Percentiles rank a stretch among this genome's conserved stretches.
Evolutionary conservation across 2,329 filamentous ascomycete species (phyloP).

Genomic region (Hypoxylon sp.): DNA sequence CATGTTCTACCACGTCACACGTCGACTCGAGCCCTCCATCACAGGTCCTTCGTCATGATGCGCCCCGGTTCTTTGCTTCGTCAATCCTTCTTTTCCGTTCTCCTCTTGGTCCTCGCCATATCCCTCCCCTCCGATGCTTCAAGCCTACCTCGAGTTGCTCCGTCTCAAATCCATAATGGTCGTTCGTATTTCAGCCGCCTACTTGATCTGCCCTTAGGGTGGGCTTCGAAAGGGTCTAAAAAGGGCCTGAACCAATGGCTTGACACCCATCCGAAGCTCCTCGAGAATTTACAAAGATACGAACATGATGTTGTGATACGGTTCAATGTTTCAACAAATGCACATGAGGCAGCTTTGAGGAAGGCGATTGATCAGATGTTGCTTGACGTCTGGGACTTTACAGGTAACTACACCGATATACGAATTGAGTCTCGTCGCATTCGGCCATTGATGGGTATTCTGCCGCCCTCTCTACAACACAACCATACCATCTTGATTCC

Average conservation of each 20-base stretch:
- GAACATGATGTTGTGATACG: conserved; percentile 88
- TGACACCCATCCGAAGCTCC: conserved; percentile 50
- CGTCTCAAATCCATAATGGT: conserved; percentile 20
- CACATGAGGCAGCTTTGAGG: conserved; percentile 51
- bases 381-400: conserved; percentile 92
- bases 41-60: conserved; percentile 28
- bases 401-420: conserved; percentile 86
- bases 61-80: conserved; percentile 18
- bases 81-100: conserved; percentile 13
- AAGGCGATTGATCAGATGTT: conserved; percentile 69
- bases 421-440: conserved; percentile 82
- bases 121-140: conserved; percentile 30
- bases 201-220: conserved; percentile 46
- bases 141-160: conserved; percentile 29
- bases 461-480: conserved; percentile 80
- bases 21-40: conserved; percentile 10
- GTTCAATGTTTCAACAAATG: conserved; percentile 78
- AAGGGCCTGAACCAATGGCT: conserved; percentile 48
- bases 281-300: conserved; percentile 68
- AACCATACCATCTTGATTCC: conserved; percentile 83
- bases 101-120: conserved; percentile 25
- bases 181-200: conserved; percentile 51
- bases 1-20: conserved; percentile 30
- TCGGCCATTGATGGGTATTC: conserved; percentile 80
- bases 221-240: conserved; percentile 43